Conservation (phyloP, 2,329 filamentous ascomycete species). For the Piedraia hortae region DNA sequence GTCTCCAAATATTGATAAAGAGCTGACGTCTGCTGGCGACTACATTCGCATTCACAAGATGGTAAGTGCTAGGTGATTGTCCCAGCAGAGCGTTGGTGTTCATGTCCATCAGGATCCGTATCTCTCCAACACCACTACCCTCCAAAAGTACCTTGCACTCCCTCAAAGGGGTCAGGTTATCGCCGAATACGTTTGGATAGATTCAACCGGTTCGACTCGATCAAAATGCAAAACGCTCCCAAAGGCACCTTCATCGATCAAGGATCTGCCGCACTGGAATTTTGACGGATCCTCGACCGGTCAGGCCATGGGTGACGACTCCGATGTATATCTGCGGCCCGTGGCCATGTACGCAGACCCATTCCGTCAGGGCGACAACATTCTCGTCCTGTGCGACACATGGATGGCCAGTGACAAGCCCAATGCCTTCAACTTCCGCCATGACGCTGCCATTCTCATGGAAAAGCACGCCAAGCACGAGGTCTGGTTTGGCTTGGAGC, state of each 20-base stretch:
- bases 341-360: conserved; percentile 75
- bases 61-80: too few relatives aligned
- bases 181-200: conserved; percentile 95
- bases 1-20: too few relatives aligned
- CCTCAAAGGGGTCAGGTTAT: conserved; percentile 72
- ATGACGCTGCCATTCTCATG: conserved; percentile 78
- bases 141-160: conserved; percentile 75
- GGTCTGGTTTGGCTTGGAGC: conserved; percentile 95
- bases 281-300: conserved; percentile 74
- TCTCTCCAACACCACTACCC: too few relatives aligned
- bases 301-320: conserved; percentile 85
- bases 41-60: too few relatives aligned
- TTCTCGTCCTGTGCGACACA: conserved; percentile 81
- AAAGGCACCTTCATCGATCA: conserved; percentile 27
- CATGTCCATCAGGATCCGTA: too few relatives aligned
- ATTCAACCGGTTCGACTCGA: conserved; percentile 53
- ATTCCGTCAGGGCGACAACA: conserved; percentile 70
- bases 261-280: conserved; percentile 53
- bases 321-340: conserved; percentile 86
- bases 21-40: too few relatives aligned
- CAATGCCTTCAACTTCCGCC: conserved; percentile 96
- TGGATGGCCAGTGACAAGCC: conserved; percentile 83
- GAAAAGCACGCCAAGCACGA: conserved; percentile 53
- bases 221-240: conserved; percentile 57
- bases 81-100: too few relatives aligned